Percentiles rank a stretch among this genome's conserved stretches.
phyloP scores from a whole-genome alignment of 768 basidiomycete genomes.

The Lanmaoa rubissima region DNA sequence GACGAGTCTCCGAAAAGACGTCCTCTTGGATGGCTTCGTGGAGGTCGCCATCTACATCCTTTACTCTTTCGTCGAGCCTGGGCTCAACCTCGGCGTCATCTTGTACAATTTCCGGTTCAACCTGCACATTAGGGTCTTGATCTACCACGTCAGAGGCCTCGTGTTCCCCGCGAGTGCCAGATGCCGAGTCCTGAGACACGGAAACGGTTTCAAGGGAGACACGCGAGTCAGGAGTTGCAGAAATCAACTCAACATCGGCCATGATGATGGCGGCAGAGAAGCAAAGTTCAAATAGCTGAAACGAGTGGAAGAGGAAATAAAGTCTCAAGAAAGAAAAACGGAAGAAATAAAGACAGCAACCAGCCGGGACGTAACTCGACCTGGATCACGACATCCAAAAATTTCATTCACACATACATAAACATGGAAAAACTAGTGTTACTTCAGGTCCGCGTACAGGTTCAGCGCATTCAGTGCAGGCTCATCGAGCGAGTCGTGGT shows the following conservation, averaged over 20 bases:
- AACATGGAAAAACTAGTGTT: slow-evolving; percentile 17
- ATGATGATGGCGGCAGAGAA: slow-evolving; percentile 27
- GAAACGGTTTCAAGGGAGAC: slow-evolving; percentile 20
- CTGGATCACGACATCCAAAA: slow-evolving; percentile 9
- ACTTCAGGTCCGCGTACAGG: slow-evolving; percentile 48
- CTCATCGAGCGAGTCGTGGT: slow-evolving; percentile 75
- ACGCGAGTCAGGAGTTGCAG: slow-evolving; percentile 22
- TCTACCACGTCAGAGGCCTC: slow-evolving; percentile 38
- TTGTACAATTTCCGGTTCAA: slow-evolving; percentile 19
- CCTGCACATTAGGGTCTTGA: slow-evolving; percentile 24
- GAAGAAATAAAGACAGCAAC: slow-evolving; percentile 9
- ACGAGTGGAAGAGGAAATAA: slow-evolving; percentile 11
- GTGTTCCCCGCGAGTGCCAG: slow-evolving; percentile 36
- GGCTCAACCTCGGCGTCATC: slow-evolving; percentile 17
- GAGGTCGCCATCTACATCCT: slow-evolving; percentile 13
- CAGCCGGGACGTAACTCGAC: slow-evolving; percentile 14
- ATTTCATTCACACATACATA: slow-evolving; percentile 19
- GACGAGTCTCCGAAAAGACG: slow-evolving; percentile 15
- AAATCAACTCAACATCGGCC: slow-evolving; percentile 35
- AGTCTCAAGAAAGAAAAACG: slow-evolving; percentile 1
- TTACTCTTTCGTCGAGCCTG: slow-evolving; percentile 14
- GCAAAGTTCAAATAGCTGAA: slow-evolving; percentile 1
- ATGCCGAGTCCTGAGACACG: slow-evolving; percentile 18
- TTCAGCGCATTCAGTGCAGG: slow-evolving; percentile 77
- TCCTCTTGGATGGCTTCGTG: slow-evolving; percentile 27